phyloP scores from a whole-genome alignment of 305 asterid genomes.

The Plantago coronopus region DNA sequence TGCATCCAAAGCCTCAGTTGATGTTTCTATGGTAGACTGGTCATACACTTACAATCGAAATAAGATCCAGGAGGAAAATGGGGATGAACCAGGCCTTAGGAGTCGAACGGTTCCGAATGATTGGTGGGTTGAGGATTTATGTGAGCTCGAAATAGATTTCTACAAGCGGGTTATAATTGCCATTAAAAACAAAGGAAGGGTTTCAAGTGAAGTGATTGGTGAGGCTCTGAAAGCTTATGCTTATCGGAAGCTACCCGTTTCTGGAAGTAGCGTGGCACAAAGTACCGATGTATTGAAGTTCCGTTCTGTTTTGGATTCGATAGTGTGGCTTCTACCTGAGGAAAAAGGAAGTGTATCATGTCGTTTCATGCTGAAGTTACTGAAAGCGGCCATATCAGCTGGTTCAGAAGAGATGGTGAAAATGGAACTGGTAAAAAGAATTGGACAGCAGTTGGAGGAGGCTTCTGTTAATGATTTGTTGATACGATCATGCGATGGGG shows the following conservation, averaged over 20 bases:
- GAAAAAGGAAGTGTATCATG: constrained; percentile 79
- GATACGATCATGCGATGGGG: constrained; percentile 56
- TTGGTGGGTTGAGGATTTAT: constrained; percentile 97
- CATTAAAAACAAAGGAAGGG: constrained; percentile 45
- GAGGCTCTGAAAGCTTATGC: constrained; percentile 93
- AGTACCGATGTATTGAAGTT: constrained; percentile 48
- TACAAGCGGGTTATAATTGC: constrained; percentile 52
- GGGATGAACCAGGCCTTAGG: constrained; percentile 56
- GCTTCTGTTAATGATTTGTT: constrained; percentile 72
- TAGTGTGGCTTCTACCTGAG: constrained; percentile 69
- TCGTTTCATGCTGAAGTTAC: constrained; percentile 76
- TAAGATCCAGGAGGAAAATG: constrained; percentile 66
- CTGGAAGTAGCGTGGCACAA: constrained; percentile 50
- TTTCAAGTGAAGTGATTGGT: constrained; percentile 70
- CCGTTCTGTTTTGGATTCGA: constrained; percentile 51
- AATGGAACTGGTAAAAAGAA: constrained; percentile 54
- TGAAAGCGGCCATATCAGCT: constrained; percentile 66
- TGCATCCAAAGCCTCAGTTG: constrained; percentile 67
- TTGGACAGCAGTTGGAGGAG: constrained; percentile 89
- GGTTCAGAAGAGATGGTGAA: constrained; percentile 55
- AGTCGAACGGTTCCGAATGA: constrained; percentile 64
- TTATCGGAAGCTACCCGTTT: constrained; percentile 57
- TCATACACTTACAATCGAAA: constrained; percentile 75
- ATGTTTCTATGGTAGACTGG: constrained; percentile 85
- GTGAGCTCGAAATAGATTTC: constrained; percentile 74